Evolutionary conservation across 768 basidiomycete species (phyloP).

Genomic region (Hydnum rufescens): DNA sequence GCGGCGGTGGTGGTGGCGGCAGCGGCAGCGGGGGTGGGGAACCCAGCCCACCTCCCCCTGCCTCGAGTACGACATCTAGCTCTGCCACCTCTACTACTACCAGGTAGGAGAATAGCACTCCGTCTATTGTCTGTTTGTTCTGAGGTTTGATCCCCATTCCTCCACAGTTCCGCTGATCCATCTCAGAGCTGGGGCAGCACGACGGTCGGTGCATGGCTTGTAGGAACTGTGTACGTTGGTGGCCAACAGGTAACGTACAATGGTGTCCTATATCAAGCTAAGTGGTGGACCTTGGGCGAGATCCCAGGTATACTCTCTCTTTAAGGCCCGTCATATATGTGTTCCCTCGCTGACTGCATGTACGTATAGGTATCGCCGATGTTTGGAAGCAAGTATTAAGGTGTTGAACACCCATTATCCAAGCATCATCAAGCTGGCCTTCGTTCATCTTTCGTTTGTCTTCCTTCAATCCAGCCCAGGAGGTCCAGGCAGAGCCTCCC

Average conservation of each 20-base stretch:
- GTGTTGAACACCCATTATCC: not conserved
- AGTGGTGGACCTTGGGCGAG: not conserved
- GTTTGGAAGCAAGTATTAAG: not conserved
- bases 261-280: no score
- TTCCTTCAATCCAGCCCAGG: not conserved
- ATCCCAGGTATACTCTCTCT: not conserved
- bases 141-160: no score
- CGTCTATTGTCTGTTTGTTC: no score
- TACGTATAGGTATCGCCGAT: not conserved
- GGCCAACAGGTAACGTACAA: not conserved
- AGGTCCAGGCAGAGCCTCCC: not conserved
- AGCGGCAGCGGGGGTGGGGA: no score
- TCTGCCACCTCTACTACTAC: not conserved
- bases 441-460: not conserved
- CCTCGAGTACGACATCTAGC: not conserved
- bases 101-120: not conserved
- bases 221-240: not conserved
- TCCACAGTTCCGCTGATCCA: no score
- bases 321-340: not conserved
- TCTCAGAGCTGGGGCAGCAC: no score
- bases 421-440: not conserved
- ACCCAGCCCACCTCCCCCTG: no score
- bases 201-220: not conserved
- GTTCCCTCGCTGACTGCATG: not conserved
- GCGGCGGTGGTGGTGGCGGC: not conserved